Evolutionary conservation across 345 rosid genomes (phyloP), one percentile per base, ranked within the genome.

Genomic region (Boechera retrofracta): DNA sequence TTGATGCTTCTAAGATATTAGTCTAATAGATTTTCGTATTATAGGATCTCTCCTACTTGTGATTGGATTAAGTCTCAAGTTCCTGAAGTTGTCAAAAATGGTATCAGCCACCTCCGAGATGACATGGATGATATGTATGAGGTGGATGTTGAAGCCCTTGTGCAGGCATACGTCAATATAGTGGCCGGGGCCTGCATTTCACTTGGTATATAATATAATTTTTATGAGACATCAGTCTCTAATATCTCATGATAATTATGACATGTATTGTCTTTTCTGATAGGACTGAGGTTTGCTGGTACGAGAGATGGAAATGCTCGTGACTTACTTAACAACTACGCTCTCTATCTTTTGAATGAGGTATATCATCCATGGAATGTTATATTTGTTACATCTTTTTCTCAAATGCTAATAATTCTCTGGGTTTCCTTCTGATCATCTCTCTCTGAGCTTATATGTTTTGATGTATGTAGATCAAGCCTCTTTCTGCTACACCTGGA

Each of bases 241-340:
- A 53, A 15, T 36, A 5, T 55, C 38, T 74, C 79, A 45, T 69
- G 56, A 55, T 47, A 61, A 45, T n/a, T 63, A 32, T 69, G 67
- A 63, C 48, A 60, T 69, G 32, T 56, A 64, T 74, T 48, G 15
- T 80, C 83, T 45, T 69, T 74, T 76, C 39, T 77, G 70, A 45
- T 94, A 95, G 98, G 98, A 36, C 81, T 95, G 80, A 90, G 90
- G 75, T 95, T 89, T 85, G 98, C 97, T 72, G 99, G 98, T 55
- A 85, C 98, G 12, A 90, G 83, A 82, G 92, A 95, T 84, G 94
- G 85, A 78, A 86, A 87, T 87, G 97, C 86, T 39, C 92, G 90
- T 76, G 97, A 92, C 71, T 83, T 92, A 75, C 97, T 95, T 45
- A 82, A 90, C 69, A 90, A 82, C 70, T 89, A 88, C 82, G 97